Evolutionary conservation across 2,329 filamentous ascomycete species (phyloP), one percentile per base, ranked within the genome.

Genomic region (Talaromyces sp.): DNA sequence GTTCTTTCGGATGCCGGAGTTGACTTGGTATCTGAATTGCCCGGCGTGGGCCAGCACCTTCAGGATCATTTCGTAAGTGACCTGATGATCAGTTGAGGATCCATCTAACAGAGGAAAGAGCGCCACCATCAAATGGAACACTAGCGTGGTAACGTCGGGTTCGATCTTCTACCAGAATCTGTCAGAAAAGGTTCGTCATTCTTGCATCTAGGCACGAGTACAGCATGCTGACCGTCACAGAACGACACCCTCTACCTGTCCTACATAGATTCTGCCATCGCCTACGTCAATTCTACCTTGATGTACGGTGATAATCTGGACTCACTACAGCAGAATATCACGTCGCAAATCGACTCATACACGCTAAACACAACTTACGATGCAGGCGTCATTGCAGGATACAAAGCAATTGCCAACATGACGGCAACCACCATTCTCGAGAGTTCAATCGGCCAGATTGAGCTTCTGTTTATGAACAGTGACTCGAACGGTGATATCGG

Each of bases 1-100:
- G 71, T 83, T 11, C 74, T 84, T 3, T 69, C 74, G 1, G 68
- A 70, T 3, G 79, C 77, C 0, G 77, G 78, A 1, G 76, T 84
- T 18, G 70, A 77, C 11, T 72, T 79, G 56, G 77, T 79, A 55
- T 76, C 83, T 23, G 73, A 77, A 39, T 78, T 80, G 50, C 75
- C 77, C 5, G 77, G 76, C 11, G 80, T 84, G 4, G 82, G 82
- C 3, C 78, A 79, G 44, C 82, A 83, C 60, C 75, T 83, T 54
- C 82, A 84, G 65, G 82, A 84, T 63, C 81, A 81, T 69, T 69
- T 77, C 2, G 70, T 72, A 56, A 64, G 70, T 67, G 1, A 2
- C 9, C 21, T 16, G 3, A 0, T 42, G 4, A 3, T 23, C n/a
- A 5, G 5, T 7, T 31, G 12, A n/a, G 3, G 8, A 3, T n/a